phyloP scores from a whole-genome alignment of 2,329 filamentous ascomycete species.

The Plectosphaerella cucumerina region DNA sequence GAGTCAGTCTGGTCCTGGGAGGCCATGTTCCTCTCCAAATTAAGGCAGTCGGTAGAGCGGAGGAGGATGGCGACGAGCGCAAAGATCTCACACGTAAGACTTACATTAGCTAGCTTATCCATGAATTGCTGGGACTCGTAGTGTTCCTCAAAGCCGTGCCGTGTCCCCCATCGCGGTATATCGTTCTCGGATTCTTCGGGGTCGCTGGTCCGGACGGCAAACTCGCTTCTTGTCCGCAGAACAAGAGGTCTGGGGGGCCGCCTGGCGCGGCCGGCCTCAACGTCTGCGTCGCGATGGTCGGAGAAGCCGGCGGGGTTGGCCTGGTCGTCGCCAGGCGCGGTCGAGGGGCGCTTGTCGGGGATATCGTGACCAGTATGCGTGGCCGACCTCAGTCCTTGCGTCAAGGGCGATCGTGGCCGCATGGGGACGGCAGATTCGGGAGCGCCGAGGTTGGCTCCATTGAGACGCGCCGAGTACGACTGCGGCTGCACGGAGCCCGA shows the following conservation, averaged over 20 bases:
- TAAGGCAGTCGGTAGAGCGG: too few relatives aligned
- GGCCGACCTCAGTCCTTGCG: conserved; percentile 9
- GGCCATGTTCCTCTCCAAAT: neutral
- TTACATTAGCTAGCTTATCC: conserved; percentile 74
- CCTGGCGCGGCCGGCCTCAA: conserved; percentile 13
- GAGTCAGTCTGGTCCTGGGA: conserved; percentile 9
- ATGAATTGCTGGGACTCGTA: conserved; percentile 89
- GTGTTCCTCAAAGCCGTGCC: conserved; percentile 90
- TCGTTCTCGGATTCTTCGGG: conserved; percentile 41
- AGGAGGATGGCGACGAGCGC: too few relatives aligned
- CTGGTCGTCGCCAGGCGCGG: conserved; percentile 40
- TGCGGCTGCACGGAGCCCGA: neutral
- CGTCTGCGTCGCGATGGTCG: neutral
- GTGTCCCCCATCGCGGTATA: conserved; percentile 51
- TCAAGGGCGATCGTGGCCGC: neutral
- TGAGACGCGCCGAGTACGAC: neutral
- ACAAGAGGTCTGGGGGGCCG: conserved; percentile 46
- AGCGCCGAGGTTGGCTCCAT: neutral
- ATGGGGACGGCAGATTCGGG: neutral
- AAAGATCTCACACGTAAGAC: conserved; percentile 23
- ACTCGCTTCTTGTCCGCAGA: conserved; percentile 54
- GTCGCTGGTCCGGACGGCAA: conserved; percentile 36
- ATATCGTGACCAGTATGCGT: conserved; percentile 7
- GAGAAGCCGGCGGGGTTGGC: conserved; percentile 5
- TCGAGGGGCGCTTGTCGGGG: conserved; percentile 36